These are phyloP conservation scores for Pluteus cervinus DNA, from an alignment of 768 basidiomycete genomes.

Conservation along the genomic window DNA sequence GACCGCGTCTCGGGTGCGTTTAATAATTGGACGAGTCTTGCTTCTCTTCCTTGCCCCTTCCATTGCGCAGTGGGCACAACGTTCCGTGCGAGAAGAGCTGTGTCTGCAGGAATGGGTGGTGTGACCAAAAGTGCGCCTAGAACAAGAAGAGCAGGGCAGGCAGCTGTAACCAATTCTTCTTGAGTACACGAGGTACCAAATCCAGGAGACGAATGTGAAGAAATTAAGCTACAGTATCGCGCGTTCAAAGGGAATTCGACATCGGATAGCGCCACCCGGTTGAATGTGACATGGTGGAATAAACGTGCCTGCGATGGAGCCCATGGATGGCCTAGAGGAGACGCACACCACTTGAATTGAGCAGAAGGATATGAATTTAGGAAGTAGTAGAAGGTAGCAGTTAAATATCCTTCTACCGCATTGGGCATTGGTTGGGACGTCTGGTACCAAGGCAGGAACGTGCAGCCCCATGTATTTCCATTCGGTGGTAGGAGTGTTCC, in stretches of 20 bases:
- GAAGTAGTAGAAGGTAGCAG: slow-evolving; percentile 23
- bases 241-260: slow-evolving; percentile 20
- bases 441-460: slow-evolving; percentile 26
- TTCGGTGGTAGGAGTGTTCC: slow-evolving; percentile 21
- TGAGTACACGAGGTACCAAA: slow-evolving; percentile 28
- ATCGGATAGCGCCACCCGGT: slow-evolving; percentile 11
- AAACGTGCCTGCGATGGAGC: slow-evolving; percentile 5
- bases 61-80: slow-evolving; percentile 17
- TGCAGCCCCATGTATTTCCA: slow-evolving; percentile 24
- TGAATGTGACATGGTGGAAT: slow-evolving; percentile 17
- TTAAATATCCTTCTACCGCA: slow-evolving; percentile 23
- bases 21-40: slow-evolving; percentile 7
- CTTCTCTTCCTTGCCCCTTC: slow-evolving; percentile 21
- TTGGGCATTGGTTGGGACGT: slow-evolving; percentile 18
- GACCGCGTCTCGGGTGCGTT: slow-evolving; percentile 2
- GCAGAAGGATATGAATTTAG: slow-evolving; percentile 7
- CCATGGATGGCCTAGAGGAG: too few species aligned
- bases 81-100: slow-evolving; percentile 16
- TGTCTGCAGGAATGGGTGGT: slow-evolving; percentile 21
- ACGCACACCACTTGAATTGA: background rate
- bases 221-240: slow-evolving; percentile 18
- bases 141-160: slow-evolving; percentile 21
- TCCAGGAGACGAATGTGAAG: slow-evolving; percentile 24
- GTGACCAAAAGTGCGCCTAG: slow-evolving; percentile 23
- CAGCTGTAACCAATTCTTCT: slow-evolving; percentile 25